These are phyloP conservation scores for Pleurotus citrinopileatus DNA, from an alignment of 768 basidiomycete genomes.

Conservation along the genomic window DNA sequence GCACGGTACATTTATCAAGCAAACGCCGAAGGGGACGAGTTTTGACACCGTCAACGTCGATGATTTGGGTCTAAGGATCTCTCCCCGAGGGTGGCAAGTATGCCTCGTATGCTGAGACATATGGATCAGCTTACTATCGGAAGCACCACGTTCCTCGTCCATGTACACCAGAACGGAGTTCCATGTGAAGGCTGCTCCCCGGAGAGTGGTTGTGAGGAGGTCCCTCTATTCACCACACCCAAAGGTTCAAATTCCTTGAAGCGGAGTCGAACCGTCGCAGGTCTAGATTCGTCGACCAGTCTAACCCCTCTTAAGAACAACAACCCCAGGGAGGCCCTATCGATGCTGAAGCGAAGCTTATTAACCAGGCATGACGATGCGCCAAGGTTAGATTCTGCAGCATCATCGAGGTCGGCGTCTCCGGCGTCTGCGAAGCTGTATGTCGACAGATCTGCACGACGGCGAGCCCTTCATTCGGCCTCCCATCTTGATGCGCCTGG, in stretches of 20 bases:
- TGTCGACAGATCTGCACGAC: constrained; percentile 68
- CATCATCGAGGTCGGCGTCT: constrained; percentile 14
- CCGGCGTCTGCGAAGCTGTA: constrained; percentile 32
- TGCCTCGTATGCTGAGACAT: constrained; percentile 62
- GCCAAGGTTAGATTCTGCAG: constrained; percentile 4
- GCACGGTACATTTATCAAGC: constrained; percentile 71
- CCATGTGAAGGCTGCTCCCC: constrained; percentile 64
- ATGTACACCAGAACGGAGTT: constrained; percentile 60
- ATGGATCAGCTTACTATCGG: constrained; percentile 67
- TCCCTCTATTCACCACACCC: constrained; percentile 50
- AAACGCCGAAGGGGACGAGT: constrained; percentile 17
- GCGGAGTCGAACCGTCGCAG: constrained; percentile 24
- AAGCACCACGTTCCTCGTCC: constrained; percentile 65
- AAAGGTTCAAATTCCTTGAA: constrained; percentile 23
- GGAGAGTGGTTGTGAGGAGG: constrained; percentile 46
- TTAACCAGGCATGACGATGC: constrained; percentile 45
- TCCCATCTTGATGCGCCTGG: constrained; percentile 55
- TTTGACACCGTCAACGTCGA: constrained; percentile 18
- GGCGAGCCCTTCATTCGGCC: constrained; percentile 55
- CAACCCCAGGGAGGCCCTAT: constrained; percentile 65
- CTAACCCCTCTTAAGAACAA: constrained; percentile 24
- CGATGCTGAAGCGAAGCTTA: constrained; percentile 60
- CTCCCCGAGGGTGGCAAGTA: constrained; percentile 65
- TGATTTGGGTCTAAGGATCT: constrained; percentile 48
- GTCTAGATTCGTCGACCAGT: constrained; percentile 22